Evolutionary conservation across 2,329 filamentous ascomycete genomes (phyloP).

Genomic region (Drechslera avenae): DNA sequence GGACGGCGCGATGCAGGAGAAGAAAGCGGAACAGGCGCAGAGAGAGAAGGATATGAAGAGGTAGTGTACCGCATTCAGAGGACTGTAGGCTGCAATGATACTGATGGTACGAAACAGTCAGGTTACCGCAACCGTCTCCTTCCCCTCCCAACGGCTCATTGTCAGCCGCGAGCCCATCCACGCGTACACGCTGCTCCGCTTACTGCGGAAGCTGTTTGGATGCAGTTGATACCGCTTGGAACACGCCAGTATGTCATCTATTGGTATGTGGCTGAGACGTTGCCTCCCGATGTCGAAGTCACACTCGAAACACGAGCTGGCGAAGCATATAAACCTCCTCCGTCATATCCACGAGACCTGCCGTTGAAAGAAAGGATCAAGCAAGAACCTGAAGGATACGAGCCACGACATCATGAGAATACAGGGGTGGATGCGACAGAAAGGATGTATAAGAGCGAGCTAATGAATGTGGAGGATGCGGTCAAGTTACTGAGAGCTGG

Average conservation of each 20-base stretch:
- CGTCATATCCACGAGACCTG: conserved; percentile 43
- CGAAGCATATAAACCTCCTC: conserved; percentile 47
- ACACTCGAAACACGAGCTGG: conserved; percentile 28
- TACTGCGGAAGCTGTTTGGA: conserved; percentile 55
- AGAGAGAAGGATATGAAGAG: conserved; percentile 58
- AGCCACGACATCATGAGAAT: conserved; percentile 53
- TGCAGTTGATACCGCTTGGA: conserved; percentile 50
- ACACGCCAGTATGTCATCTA: conserved; percentile 52
- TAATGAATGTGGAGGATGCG: conserved; percentile 54
- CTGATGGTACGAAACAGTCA: conserved; percentile 14
- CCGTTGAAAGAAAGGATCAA: conserved; percentile 47
- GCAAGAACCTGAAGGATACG: conserved; percentile 51
- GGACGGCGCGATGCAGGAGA: conserved; percentile 56
- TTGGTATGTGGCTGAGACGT: conserved; percentile 56
- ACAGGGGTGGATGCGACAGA: conserved; percentile 58
- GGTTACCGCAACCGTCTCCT: conserved; percentile 58
- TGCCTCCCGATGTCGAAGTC: conserved; percentile 47
- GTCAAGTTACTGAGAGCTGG: conserved; percentile 42
- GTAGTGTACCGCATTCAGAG: conserved; percentile 22
- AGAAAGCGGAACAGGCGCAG: conserved; percentile 49
- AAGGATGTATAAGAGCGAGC: conserved; percentile 48
- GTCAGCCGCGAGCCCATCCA: conserved; percentile 50
- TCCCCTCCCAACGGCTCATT: conserved; percentile 52
- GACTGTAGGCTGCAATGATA: background rate
- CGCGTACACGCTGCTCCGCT: conserved; percentile 26